Base-by-base conservation (phyloP, 1,284 basidiomycete genomes). In the Xerocomus amazonicus region DNA sequence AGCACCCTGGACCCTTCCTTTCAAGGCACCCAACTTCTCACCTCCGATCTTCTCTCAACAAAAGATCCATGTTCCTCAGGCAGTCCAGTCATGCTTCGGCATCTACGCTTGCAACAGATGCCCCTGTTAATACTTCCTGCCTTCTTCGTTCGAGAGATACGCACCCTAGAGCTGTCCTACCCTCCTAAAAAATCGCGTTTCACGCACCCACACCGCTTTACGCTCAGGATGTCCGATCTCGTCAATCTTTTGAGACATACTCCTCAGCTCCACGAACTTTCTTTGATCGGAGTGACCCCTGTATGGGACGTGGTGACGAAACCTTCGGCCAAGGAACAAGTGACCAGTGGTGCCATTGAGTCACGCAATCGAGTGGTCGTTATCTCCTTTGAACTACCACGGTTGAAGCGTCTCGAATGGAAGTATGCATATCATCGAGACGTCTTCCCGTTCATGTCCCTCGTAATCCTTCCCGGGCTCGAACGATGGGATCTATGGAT, bases 21-120 rank as follows among this genome's bases (percentile, higher is more conserved):
- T 17, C 52, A 56, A 36, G 59, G 52, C 29, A 57, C 59, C 39
- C 54, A 59, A 52, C 52, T 69, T 32, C 59, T 67, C 44, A 33
- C 16, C 23, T 55, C 45, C n/a, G 60, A 69, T 43, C 37, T 43
- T 19, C 28, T 67, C 23, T 58, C 52, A 7, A 36, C 37, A 32
- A 23, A 23, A 23, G 42, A 52, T 35, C 59, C 50, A 44, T 23
- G 28, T 33, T 33, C 50, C 4, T 10, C 52, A 16, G 44, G 9
- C 13, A 37, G 44, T 45, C 17, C 54, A 12, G 59, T 50, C 33
- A 40, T 48, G 13, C 60, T 77, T 14, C 60, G 58, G 40, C 57
- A 68, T 52, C 69, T 78, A 26, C 69, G 70, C 48, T 51, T 77
- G 19, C 65, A 70, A 47, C 65, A 73, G 57, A 57, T 79, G 23